These are phyloP conservation scores for Pleurotus citrinopileatus DNA, from an alignment of 768 basidiomycete species.

Conservation along the genomic window DNA sequence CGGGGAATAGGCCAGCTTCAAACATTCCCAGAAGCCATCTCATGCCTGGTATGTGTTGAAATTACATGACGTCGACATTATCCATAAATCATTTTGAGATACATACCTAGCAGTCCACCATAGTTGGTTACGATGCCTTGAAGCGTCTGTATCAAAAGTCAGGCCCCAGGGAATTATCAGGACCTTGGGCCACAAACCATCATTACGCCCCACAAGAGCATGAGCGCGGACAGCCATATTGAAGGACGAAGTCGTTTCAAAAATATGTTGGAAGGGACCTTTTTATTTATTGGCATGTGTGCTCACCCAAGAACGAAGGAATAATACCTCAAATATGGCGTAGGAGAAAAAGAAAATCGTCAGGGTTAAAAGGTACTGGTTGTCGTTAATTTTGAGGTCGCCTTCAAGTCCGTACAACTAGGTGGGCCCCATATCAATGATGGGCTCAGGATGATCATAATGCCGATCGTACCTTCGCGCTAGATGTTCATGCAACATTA, in stretches of 20 bases:
- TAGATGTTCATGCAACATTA: slow-evolving; percentile 16
- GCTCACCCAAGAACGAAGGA: not conserved
- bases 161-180: no score
- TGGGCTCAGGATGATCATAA: not conserved
- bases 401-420: slow-evolving; percentile 64
- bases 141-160: slow-evolving; percentile 47
- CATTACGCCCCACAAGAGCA: slow-evolving; percentile 73
- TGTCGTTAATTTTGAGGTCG: slow-evolving; percentile 59
- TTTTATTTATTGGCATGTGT: slow-evolving; percentile 19
- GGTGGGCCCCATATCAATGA: slow-evolving; percentile 1
- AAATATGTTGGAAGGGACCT: slow-evolving; percentile 75
- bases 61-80: no score
- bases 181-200: no score
- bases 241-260: slow-evolving; percentile 74
- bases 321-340: slow-evolving; percentile 12
- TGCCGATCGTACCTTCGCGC: slow-evolving; percentile 38
- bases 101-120: slow-evolving; percentile 62
- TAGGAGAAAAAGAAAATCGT: slow-evolving; percentile 40
- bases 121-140: slow-evolving; percentile 73
- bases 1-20: slow-evolving; percentile 67
- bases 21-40: slow-evolving; percentile 71
- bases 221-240: slow-evolving; percentile 71
- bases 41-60: no score
- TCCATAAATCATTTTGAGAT: no score
- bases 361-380: slow-evolving; percentile 62